Evolutionary conservation across 2,329 filamentous ascomycete genomes (phyloP), one percentile per base, ranked within the genome.

Genomic region (Rutstroemia sp.): DNA sequence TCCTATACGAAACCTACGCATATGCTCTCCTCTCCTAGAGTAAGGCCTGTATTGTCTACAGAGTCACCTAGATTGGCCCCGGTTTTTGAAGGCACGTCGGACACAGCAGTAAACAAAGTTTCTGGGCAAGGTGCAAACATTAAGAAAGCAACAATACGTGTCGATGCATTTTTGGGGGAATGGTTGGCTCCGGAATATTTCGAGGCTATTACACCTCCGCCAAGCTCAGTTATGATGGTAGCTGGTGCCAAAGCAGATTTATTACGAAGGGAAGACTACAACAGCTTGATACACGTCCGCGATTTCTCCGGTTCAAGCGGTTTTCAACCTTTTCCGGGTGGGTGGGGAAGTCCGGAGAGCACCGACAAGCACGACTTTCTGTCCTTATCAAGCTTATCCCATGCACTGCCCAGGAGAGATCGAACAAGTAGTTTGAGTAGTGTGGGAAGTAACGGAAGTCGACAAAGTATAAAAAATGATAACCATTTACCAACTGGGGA

Each of bases 131-230:
- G 57, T 16, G 57, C 61, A 9, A 67, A 64, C 51, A 69, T 81
- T 58, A 76, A 77, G 57, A 87, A 82, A 61, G 75, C 81, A 3
- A 77, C 84, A 9, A 73, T 99, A 48, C 87, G 94, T 0, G 79
- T 99, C 5, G 94, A 99, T 72, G 87, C 92, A 0, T 96, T 95
- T 68, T 78, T 99, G 0, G 92, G 94, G 49, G 94, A 99, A 76
- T 99, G 94, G 94, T 78, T 97, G 30, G 89, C 88, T 2, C 89
- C 91, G 1, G 87, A 92, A 67, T 99, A 99, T 71, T 99, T 92
- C 67, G 91, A 96, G 60, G 80, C 88, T 52, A 96, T 96, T 61
- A 92, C 88, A 0, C 89, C 91, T 3, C 94, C 94, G 10, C 94
- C 94, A 0, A 83, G 84, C 45, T 92, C 90, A 3, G 82, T 86